These are phyloP conservation scores for Colletotrichum sp. DNA, from an alignment of 2,329 filamentous ascomycete genomes.

Conservation along the genomic window DNA sequence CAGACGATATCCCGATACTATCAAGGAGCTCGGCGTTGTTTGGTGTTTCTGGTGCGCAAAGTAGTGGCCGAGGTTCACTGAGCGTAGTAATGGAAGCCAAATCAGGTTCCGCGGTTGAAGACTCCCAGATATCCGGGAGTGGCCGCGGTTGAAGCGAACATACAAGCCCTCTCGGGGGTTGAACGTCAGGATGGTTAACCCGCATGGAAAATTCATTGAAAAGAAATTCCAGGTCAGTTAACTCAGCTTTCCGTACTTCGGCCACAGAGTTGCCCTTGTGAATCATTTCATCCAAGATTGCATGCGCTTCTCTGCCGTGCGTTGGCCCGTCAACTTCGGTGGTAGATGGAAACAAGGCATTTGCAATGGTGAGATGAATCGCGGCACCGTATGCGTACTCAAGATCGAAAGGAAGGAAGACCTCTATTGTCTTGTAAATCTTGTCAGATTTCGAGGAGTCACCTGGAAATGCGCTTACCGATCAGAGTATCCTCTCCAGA, in stretches of 20 bases:
- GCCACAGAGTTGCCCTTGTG: constrained; percentile 36
- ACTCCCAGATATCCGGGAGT: background rate
- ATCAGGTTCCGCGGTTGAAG: background rate
- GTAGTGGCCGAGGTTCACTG: background rate
- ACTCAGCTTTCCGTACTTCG: constrained; percentile 33
- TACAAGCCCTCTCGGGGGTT: constrained; percentile 24
- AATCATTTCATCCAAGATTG: constrained; percentile 37
- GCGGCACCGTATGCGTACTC: constrained; percentile 40
- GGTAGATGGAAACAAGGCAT: constrained; percentile 34
- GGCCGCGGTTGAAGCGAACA: background rate
- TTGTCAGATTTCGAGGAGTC: no score
- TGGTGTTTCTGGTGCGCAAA: constrained; percentile 2
- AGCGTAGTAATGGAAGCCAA: background rate
- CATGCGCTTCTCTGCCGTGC: constrained; percentile 24
- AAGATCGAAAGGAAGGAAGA: constrained; percentile 40
- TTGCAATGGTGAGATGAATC: constrained; percentile 39
- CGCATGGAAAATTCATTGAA: constrained; percentile 29
- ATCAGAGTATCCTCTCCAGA: constrained; percentile 32
- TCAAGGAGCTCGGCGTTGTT: constrained; percentile 36
- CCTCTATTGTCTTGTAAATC: constrained; percentile 26
- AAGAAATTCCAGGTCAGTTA: constrained; percentile 30
- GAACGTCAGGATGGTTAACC: constrained; percentile 28
- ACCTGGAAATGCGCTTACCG: constrained; percentile 25
- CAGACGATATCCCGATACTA: constrained; percentile 40
- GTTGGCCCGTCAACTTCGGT: constrained; percentile 28